Base-by-base conservation (phyloP, 1,139 yeast species). In the Barnettozyma hawaiiensis region DNA sequence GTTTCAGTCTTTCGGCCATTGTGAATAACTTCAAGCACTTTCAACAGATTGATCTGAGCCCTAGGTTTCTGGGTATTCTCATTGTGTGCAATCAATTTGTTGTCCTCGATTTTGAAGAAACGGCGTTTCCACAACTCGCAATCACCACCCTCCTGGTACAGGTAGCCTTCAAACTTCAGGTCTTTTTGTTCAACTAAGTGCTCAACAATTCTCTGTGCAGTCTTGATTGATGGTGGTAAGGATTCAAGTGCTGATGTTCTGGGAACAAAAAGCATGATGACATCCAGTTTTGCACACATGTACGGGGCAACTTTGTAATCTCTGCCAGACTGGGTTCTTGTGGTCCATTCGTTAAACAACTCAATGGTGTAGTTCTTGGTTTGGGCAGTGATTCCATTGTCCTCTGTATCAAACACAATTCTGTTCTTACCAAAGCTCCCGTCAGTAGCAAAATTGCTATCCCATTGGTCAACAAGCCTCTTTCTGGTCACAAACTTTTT, bases 381-480 rank as follows among this genome's bases (percentile, higher is more conserved):
- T 41, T 66, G 64, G 22, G 85, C 84, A 16, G 73, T 75, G 26
- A 82, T 67, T 35, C 70, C 70, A 21, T 68, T 63, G 54, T 79
- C 80, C 53, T 75, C 75, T 48, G 35, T 79, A 34, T 75, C 72
- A 50, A 89, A 75, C 39, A 75, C 75, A 44, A 90, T 68, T 52
- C 80, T 78, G 47, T 86, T 75, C 52, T 90, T 73, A 3, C 86
- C 96, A 67, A 85, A 87, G 10, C 96, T 84, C 1, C 97, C 97
- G 64, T 90, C 97, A 40, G 69, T 70, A 2, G 96, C 95, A 49
- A 84, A 70, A 45, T 74, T 67, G 36, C 65, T 60, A 27, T 69
- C 70, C 79, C 89, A 76, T 3, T 70, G 61, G 61, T 83, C 92
- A 24, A 62, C 55, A 2, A 64, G 67, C 2, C 67, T 60, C 29